Evolutionary conservation across 768 basidiomycete genomes (phyloP).

Genomic region (Amanita fuliginea): DNA sequence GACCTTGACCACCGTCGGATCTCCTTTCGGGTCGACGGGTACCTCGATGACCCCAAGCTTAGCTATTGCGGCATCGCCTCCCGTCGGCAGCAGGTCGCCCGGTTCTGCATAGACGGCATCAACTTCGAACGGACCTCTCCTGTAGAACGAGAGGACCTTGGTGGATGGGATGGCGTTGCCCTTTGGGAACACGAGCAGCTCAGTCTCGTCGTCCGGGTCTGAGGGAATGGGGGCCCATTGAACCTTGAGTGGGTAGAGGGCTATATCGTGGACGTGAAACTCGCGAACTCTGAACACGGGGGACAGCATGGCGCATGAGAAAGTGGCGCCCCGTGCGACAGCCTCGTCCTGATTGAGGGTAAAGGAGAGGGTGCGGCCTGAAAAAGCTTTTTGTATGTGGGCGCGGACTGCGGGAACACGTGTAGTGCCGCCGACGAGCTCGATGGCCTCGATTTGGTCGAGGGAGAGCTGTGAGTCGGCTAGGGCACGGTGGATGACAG

Average conservation of each 20-base stretch:
- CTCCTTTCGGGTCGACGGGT: slow-evolving; percentile 56
- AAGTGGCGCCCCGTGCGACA: slow-evolving; percentile 90
- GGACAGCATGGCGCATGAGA: slow-evolving; percentile 93
- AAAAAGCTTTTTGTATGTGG: slow-evolving; percentile 76
- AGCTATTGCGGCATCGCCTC: slow-evolving; percentile 77
- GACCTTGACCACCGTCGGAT: slow-evolving; percentile 77
- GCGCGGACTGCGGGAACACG: slow-evolving; percentile 89
- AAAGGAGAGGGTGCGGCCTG: slow-evolving; percentile 72
- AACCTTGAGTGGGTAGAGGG: slow-evolving; percentile 83
- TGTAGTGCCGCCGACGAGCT: slow-evolving; percentile 89
- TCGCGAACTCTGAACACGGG: slow-evolving; percentile 98
- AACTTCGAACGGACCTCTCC: slow-evolving; percentile 80
- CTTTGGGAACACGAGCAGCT: slow-evolving; percentile 81
- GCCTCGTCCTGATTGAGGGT: slow-evolving; percentile 99
- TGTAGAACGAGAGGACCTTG: slow-evolving; percentile 92
- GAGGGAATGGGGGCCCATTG: slow-evolving; percentile 68
- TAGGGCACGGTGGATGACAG: slow-evolving; percentile 71
- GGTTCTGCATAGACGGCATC: slow-evolving; percentile 80
- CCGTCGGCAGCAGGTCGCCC: slow-evolving; percentile 48
- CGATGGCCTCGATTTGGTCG: slow-evolving; percentile 83
- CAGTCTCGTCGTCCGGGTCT: slow-evolving; percentile 83
- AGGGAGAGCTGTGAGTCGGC: slow-evolving; percentile 68
- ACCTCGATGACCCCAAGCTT: slow-evolving; percentile 77
- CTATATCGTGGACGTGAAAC: slow-evolving; percentile 81
- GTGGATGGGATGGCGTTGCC: slow-evolving; percentile 86